These are phyloP conservation scores for Sporisorium exsertum DNA, from an alignment of 1,284 basidiomycete genomes.

Conservation along the genomic window DNA sequence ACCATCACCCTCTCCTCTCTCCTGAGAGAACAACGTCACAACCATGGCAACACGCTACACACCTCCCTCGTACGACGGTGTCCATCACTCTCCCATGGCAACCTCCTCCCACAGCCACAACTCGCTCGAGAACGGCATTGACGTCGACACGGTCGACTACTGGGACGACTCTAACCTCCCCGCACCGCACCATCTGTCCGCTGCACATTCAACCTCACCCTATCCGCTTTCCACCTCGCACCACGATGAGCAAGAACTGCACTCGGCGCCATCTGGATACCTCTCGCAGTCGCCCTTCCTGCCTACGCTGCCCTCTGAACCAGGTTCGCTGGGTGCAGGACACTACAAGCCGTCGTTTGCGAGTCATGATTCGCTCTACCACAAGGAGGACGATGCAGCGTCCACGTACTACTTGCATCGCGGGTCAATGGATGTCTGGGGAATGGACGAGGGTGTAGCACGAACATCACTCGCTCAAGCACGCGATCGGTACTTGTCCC, in stretches of 20 bases:
- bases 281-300: slow-evolving; percentile 17
- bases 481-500: slow-evolving; percentile 51
- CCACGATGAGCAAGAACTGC: slow-evolving; percentile 28
- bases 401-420: slow-evolving; percentile 26
- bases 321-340: slow-evolving; percentile 9
- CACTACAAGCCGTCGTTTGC: slow-evolving; percentile 33
- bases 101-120: slow-evolving; percentile 15
- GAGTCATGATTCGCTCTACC: slow-evolving; percentile 31
- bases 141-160: slow-evolving; percentile 52
- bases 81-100: slow-evolving; percentile 10
- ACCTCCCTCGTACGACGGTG: slow-evolving; percentile 10
- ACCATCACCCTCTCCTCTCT: background rate
- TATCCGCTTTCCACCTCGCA: slow-evolving; percentile 20
- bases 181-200: slow-evolving; percentile 35
- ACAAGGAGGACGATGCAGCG: slow-evolving; percentile 16
- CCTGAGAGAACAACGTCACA: background rate
- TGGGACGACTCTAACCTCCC: slow-evolving; percentile 35
- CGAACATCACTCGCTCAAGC: slow-evolving; percentile 32
- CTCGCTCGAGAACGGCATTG: slow-evolving; percentile 8
- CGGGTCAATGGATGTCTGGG: slow-evolving; percentile 36
- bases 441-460: slow-evolving; percentile 22
- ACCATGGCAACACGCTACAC: slow-evolving; percentile 10
- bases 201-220: slow-evolving; percentile 32
- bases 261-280: slow-evolving; percentile 27
- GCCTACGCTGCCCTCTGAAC: slow-evolving; percentile 14